These are phyloP conservation scores for Knufia fluminis DNA, from an alignment of 2,329 filamentous ascomycete species.

Conservation along the genomic window DNA sequence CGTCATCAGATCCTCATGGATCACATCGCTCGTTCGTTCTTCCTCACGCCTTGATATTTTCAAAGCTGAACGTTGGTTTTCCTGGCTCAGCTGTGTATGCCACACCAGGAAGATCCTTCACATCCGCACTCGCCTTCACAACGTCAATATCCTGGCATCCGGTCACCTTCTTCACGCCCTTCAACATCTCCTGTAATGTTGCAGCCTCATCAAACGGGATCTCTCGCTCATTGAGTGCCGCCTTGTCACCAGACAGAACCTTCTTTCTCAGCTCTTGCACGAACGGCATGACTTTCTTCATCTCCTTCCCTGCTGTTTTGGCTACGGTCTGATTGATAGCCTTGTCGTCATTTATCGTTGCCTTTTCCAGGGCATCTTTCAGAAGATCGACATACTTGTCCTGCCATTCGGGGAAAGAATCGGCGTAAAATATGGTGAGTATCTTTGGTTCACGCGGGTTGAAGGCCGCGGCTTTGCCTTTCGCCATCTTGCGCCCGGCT, in stretches of 20 bases:
- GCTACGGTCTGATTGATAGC: conserved; percentile 66
- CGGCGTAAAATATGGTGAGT: conserved; percentile 74
- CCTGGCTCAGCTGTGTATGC: conserved; percentile 75
- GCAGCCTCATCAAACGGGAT: conserved; percentile 76
- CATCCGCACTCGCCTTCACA: conserved; percentile 57
- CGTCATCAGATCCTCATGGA: too few species aligned
- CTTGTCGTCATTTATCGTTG: conserved; percentile 65
- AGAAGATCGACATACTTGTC: conserved; percentile 78
- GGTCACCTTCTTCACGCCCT: conserved; percentile 66
- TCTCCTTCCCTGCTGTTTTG: conserved; percentile 62
- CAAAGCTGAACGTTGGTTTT: conserved; percentile 71
- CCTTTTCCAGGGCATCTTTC: conserved; percentile 57
- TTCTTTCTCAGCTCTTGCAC: conserved; percentile 79
- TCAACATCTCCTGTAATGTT: conserved; percentile 67
- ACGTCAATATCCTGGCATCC: conserved; percentile 64
- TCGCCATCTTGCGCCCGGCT: conserved; percentile 73
- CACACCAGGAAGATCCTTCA: conserved; percentile 46
- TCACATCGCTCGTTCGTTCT: neutral
- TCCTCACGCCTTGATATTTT: conserved; percentile 56
- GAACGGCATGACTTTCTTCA: conserved; percentile 98
- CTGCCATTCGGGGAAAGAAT: conserved; percentile 81
- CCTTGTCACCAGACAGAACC: conserved; percentile 51
- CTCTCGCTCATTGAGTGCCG: conserved; percentile 69
- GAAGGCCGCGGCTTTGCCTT: conserved; percentile 77
- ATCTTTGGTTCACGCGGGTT: conserved; percentile 90